Evolutionary conservation across 2,329 filamentous ascomycete species (phyloP).

Genomic region (Teratosphaeria epicoccoides): DNA sequence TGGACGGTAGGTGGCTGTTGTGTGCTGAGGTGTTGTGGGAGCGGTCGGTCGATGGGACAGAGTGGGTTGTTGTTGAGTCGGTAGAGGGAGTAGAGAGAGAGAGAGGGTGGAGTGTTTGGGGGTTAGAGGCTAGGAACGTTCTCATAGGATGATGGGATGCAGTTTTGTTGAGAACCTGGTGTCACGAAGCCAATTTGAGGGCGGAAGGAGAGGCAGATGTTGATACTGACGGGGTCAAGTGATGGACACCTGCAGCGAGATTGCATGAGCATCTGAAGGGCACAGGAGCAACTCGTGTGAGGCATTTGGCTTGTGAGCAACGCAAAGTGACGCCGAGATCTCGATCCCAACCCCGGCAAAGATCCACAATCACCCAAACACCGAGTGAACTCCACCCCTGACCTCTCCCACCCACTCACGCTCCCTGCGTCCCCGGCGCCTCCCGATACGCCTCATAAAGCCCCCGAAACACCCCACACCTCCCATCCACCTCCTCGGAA

Average conservation of each 20-base stretch:
- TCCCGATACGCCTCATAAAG: constrained; percentile 9
- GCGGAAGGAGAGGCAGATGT: neutral
- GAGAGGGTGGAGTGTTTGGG: neutral
- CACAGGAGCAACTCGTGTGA: neutral
- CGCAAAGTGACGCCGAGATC: neutral
- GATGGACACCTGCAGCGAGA: neutral
- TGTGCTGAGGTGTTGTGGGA: too few species aligned
- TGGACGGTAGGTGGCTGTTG: too few species aligned
- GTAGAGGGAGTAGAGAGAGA: too few species aligned
- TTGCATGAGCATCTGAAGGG: neutral
- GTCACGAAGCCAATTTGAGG: neutral
- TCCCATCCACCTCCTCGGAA: constrained; percentile 17
- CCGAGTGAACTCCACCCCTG: neutral
- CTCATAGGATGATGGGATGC: neutral
- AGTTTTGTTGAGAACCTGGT: neutral
- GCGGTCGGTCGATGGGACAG: too few species aligned
- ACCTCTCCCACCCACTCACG: neutral
- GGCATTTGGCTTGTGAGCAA: neutral
- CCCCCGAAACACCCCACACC: constrained; percentile 17
- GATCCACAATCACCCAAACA: neutral
- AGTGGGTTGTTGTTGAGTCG: too few species aligned
- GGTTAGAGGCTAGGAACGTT: too few species aligned
- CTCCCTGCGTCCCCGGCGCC: neutral
- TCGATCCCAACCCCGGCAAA: neutral
- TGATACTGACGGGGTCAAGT: neutral